Percentiles rank a stretch among this genome's conserved stretches.
Evolutionary conservation across 2,329 filamentous ascomycete species (phyloP).

Genomic region (Daldinia sp.): DNA sequence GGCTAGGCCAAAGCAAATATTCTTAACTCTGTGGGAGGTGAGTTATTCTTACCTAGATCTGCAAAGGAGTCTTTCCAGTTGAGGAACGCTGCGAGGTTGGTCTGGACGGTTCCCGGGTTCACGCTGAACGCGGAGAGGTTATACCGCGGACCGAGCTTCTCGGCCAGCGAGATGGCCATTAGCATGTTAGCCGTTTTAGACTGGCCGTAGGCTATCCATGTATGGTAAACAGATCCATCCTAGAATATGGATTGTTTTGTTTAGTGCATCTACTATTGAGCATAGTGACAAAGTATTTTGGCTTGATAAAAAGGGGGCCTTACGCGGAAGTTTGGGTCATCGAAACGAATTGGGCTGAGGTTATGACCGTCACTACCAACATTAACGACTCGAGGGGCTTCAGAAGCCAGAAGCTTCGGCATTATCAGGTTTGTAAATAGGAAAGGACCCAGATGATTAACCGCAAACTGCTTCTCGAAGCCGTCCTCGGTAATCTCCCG

Average conservation of each 20-base stretch:
- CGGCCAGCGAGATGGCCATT: constrained; percentile 38
- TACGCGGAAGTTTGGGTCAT: constrained; percentile 59
- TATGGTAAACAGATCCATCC: constrained; percentile 45
- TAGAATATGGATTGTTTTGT: constrained; percentile 1
- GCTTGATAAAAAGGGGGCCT: not conserved
- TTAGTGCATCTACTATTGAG: not conserved
- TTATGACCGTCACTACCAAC: constrained; percentile 60
- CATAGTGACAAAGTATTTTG: not conserved
- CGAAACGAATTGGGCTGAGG: constrained; percentile 56
- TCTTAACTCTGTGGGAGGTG: not conserved
- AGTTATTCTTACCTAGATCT: not conserved
- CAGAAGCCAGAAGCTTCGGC: constrained; percentile 48
- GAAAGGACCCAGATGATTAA: constrained; percentile 57
- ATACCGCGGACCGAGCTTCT: constrained; percentile 37
- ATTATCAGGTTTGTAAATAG: constrained; percentile 57
- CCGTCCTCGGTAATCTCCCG: constrained; percentile 53
- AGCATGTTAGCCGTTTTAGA: constrained; percentile 56
- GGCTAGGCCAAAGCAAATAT: too few species aligned
- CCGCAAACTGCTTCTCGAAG: constrained; percentile 55
- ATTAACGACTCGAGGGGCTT: constrained; percentile 55
- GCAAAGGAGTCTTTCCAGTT: not conserved
- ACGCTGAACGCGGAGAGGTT: constrained; percentile 50
- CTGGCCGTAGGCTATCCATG: constrained; percentile 55
- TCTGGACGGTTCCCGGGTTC: constrained; percentile 51
- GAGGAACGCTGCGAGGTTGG: constrained; percentile 32